Conservation (phyloP, 208 protist species). For the Angomonas ambiguus region DNA sequence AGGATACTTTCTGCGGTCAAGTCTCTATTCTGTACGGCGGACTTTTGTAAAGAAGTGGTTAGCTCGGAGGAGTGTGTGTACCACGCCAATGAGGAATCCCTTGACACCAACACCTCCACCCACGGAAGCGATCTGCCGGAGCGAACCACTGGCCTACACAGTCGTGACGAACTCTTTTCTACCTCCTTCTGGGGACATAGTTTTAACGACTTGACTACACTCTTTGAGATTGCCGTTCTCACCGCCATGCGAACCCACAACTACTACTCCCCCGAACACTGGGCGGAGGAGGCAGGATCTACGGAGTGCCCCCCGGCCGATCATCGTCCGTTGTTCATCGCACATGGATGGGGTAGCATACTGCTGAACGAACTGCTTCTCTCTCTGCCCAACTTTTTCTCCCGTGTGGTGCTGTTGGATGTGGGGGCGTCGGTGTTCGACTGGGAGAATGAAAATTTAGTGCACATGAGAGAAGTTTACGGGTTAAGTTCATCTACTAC, state of each 20-base stretch:
- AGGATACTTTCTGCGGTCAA: background rate
- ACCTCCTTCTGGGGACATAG: conserved; percentile 39
- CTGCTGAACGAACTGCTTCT: conserved; percentile 66
- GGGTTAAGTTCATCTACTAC: too few species aligned
- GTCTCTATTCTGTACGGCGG: background rate
- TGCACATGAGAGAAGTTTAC: conserved; percentile 14
- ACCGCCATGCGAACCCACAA: conserved; percentile 65
- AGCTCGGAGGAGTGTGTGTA: background rate
- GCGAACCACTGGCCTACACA: background rate
- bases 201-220: conserved; percentile 54
- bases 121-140: too few species aligned
- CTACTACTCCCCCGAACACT: conserved; percentile 23
- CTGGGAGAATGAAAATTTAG: conserved; percentile 12
- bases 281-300: background rate
- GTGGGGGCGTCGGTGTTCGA: conserved; percentile 31
- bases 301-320: conserved; percentile 24
- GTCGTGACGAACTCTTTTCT: background rate
- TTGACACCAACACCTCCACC: too few species aligned
- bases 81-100: background rate
- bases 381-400: conserved; percentile 42
- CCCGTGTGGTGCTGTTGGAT: conserved; percentile 55
- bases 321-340: conserved; percentile 47
- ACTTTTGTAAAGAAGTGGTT: background rate
- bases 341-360: conserved; percentile 55
- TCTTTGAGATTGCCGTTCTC: conserved; percentile 72